Evolutionary conservation across 1,284 basidiomycete species (phyloP), one percentile per base, ranked within the genome.

Genomic region (Caloboletus inedulis): DNA sequence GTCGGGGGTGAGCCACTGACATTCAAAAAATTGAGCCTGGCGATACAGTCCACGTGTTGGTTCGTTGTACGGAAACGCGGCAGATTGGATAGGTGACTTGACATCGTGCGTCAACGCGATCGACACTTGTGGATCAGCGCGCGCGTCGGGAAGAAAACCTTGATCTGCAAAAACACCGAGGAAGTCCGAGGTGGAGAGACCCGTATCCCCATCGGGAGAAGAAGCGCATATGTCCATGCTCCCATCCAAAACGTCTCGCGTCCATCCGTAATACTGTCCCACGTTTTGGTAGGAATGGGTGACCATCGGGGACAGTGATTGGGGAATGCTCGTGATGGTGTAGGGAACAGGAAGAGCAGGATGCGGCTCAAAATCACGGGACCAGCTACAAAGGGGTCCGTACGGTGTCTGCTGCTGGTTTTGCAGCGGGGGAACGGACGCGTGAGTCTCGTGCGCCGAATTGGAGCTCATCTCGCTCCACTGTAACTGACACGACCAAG

Each of bases 1-100:
- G 0, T 49, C 4, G 10, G 30, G 3, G 4, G 13, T 16, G 14
- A 37, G 3, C 65, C 65, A 68, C 3, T 9, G 40, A 19, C 63
- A 64, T 29, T 12, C 8, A 44, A 45, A 41, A 3, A 0, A 3
- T 7, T 36, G 56, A 13, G 5, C 4, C 12, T 34, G 9, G 23
- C 1, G 39, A 14, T 40, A 36, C 2, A 13, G 7, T n/a, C 21
- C 45, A 31, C 5, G 13, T 4, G 3, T 34, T n/a, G 30, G 34
- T 29, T 31, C 39, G 2, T 4, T 29, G 6, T 13, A 14, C 2
- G 23, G 16, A 43, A 19, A 41, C 6, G 36, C 3, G 13, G 36
- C 3, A 27, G 39, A 40, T 49, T 45, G 49, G 16, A 21, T 21
- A 8, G 37, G 23, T 19, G 43, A 2, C n/a, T 43, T 8, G 6